Base-by-base conservation (phyloP, 768 basidiomycete genomes). In the Pseudohyphozyma bogoriensis region DNA sequence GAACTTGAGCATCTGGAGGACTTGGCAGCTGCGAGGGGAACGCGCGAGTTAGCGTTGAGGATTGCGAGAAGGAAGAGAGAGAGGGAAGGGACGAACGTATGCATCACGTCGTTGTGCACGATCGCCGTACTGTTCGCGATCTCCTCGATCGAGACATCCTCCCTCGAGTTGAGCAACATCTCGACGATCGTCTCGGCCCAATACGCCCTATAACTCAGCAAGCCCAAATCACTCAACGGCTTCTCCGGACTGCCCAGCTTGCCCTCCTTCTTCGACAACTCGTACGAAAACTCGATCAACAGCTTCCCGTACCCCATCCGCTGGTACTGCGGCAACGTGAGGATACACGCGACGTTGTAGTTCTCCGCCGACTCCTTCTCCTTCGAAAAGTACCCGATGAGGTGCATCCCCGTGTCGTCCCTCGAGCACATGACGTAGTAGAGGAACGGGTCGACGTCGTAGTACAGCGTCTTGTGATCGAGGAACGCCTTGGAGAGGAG, bases 361-460 rank as follows among this genome's bases (percentile, higher is more conserved):
- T 84, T 89, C 69, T 99, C 95, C 31, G 95, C 86, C 3, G 83
- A 92, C 74, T 99, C 95, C 73, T 99, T 99, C 77, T 99, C 95
- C 72, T 97, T 97, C 32, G 91, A 96, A 75, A 99, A 99, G 76
- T 96, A 99, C 29, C 93, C 93, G 66, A 99, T 86, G 67, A 95
- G 76, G 73, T 99, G 95, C 73, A 88, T 90, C 35, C 95, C 95
- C 26, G 80, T 76, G 16, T 87, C 84, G 76, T 99, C 95, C 62
- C 90, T 83, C 71, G 84, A 82, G 52, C 82, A 82, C 92, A 99
- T 92, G 74, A 92, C 87, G 80, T 99, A 99, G 80, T 91, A 99
- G 81, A 99, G 82, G 79, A 99, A 99, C 3, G 95, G 95, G 60
- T 96, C 97, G 69, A 97, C 93, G 77, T 99, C 95, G 77, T 96